Percentiles rank a stretch among this genome's conserved stretches.
These are phyloP conservation scores for Acephala macrosclerotiorum DNA, from an alignment of 2,329 filamentous ascomycete species.

Conservation along the genomic window DNA sequence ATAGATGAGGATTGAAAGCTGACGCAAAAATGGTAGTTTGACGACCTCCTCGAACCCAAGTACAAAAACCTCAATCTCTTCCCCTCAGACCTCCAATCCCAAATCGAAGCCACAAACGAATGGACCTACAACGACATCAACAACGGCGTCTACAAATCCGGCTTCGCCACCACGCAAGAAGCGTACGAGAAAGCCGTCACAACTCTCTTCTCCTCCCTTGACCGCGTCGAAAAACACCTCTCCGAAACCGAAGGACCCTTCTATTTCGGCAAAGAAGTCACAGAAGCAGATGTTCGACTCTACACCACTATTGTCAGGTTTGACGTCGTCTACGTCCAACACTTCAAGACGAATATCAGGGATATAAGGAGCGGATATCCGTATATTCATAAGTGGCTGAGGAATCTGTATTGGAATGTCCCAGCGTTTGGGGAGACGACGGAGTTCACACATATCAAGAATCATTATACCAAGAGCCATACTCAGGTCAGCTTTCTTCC, in stretches of 20 bases:
- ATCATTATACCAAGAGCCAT: slow-evolving; percentile 91
- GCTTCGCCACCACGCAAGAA: slow-evolving; percentile 84
- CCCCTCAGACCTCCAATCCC: slow-evolving; percentile 64
- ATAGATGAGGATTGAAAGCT: background rate
- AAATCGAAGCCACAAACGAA: slow-evolving; percentile 78
- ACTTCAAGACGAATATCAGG: slow-evolving; percentile 76
- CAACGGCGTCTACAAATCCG: slow-evolving; percentile 77
- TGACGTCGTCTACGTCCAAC: slow-evolving; percentile 81
- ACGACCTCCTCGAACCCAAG: slow-evolving; percentile 69
- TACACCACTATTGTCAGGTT: slow-evolving; percentile 70
- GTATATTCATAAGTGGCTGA: slow-evolving; percentile 70
- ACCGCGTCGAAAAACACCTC: slow-evolving; percentile 78
- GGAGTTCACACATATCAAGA: slow-evolving; percentile 63
- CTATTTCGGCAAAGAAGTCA: slow-evolving; percentile 78
- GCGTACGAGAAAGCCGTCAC: slow-evolving; percentile 80
- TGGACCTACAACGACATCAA: slow-evolving; percentile 83
- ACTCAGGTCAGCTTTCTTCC: slow-evolving; percentile 44
- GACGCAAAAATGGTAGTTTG: slow-evolving; percentile 66
- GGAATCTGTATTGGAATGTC: slow-evolving; percentile 72
- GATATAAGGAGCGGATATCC: slow-evolving; percentile 58
- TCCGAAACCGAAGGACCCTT: slow-evolving; percentile 62
- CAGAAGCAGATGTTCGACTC: slow-evolving; percentile 83
- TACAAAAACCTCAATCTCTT: slow-evolving; percentile 71
- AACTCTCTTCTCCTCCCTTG: slow-evolving; percentile 77
- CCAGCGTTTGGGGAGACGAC: slow-evolving; percentile 62